These are phyloP conservation scores for Camelina laxa DNA, from an alignment of 345 rosid genomes.

Conservation along the genomic window DNA sequence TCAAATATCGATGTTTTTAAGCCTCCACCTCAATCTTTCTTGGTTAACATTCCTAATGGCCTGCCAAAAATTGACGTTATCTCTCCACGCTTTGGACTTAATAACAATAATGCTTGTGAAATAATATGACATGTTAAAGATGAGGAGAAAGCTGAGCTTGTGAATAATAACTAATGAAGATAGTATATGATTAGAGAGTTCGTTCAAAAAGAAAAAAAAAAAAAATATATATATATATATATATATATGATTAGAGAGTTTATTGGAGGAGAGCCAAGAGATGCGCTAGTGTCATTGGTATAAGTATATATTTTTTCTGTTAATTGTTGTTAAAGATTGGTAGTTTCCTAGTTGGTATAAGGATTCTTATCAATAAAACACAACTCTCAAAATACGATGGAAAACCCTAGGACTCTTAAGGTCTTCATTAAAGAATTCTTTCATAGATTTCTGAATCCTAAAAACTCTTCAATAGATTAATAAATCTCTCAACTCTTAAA, in stretches of 20 bases:
- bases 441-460: too few species aligned
- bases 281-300: not conserved
- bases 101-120: not conserved
- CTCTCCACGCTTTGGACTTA: conserved; percentile 11
- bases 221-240: too few species aligned
- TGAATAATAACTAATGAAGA: conserved; percentile 7
- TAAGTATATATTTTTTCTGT: too few species aligned
- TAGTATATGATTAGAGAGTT: conserved; percentile 28
- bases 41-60: not conserved
- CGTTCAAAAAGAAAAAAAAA: too few species aligned
- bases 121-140: conserved; percentile 24
- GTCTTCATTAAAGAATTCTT: too few species aligned
- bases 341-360: too few species aligned
- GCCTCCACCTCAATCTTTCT: conserved; percentile 44
- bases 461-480: too few species aligned
- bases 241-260: conserved; percentile 33
- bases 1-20: conserved; percentile 24
- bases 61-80: conserved; percentile 1
- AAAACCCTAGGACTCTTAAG: too few species aligned
- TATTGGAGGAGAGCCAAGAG: conserved; percentile 27
- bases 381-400: too few species aligned
- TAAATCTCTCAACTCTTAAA: not conserved
- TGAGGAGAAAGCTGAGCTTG: conserved; percentile 1
- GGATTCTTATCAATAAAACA: too few species aligned
- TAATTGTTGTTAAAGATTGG: too few species aligned